These are phyloP conservation scores for Boletus reticuloceps DNA, from an alignment of 768 basidiomycete genomes.

Conservation along the genomic window DNA sequence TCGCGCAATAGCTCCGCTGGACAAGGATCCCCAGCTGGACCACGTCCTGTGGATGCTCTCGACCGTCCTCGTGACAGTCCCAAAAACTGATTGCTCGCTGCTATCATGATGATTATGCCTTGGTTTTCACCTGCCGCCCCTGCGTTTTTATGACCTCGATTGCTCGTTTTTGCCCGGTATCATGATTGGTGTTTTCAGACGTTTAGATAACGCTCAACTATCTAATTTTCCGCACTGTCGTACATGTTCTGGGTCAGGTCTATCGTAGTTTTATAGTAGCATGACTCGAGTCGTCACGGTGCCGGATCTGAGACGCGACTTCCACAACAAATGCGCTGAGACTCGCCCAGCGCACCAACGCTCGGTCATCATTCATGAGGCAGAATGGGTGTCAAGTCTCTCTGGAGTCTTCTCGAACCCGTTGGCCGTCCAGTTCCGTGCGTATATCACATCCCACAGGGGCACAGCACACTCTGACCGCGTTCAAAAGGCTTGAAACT, in stretches of 20 bases:
- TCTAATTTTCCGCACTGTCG: conserved; percentile 19
- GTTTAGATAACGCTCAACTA: conserved; percentile 12
- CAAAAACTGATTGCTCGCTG: conserved; percentile 19
- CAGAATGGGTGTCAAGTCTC: conserved; percentile 91
- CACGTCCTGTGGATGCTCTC: conserved; percentile 29
- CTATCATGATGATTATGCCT: conserved; percentile 7
- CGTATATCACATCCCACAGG: conserved; percentile 24
- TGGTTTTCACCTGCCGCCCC: background rate
- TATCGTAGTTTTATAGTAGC: conserved; percentile 3
- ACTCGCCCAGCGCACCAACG: background rate
- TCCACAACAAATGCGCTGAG: background rate
- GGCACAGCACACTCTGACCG: background rate
- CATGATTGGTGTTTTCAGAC: conserved; percentile 18
- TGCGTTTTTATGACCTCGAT: conserved; percentile 8
- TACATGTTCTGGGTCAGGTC: background rate
- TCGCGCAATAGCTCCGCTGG: conserved; percentile 53
- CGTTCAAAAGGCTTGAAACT: conserved; percentile 73
- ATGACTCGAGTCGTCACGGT: no score
- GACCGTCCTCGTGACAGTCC: conserved; percentile 25
- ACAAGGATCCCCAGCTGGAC: conserved; percentile 50
- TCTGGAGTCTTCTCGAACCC: conserved; percentile 92
- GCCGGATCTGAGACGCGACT: conserved; percentile 3
- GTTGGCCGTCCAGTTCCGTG: conserved; percentile 93
- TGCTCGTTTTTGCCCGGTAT: conserved; percentile 16
- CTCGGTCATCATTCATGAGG: background rate